These are phyloP conservation scores for Taphrina sp. DNA, from an alignment of 1,139 yeast genomes.

Conservation along the genomic window DNA sequence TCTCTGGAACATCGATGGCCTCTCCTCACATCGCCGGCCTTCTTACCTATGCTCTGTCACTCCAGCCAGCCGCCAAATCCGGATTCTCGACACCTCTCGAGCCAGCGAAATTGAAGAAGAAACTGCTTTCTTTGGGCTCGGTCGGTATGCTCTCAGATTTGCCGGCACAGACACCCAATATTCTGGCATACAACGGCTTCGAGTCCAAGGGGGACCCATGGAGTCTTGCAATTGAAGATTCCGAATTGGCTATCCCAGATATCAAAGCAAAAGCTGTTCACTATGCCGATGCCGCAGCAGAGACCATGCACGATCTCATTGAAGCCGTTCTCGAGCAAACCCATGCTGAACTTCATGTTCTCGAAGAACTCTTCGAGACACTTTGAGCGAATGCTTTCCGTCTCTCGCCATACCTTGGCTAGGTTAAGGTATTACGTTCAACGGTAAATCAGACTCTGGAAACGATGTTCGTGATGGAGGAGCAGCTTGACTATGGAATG, in stretches of 20 bases:
- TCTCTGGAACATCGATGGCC: conserved; percentile 99
- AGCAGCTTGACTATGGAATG: too few species aligned
- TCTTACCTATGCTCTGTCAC: conserved; percentile 76
- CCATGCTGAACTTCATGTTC: conserved; percentile 1
- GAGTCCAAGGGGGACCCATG: conserved; percentile 28
- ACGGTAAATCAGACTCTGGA: too few species aligned
- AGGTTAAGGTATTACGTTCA: too few species aligned
- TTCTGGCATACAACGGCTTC: conserved; percentile 79
- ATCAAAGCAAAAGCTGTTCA: too few species aligned
- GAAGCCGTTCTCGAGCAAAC: conserved; percentile 3
- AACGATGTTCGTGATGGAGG: too few species aligned
- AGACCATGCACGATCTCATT: conserved; percentile 1
- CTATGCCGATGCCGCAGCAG: neutral
- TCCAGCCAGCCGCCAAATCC: conserved; percentile 82
- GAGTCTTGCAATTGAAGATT: too few species aligned
- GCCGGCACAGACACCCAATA: conserved; percentile 81
- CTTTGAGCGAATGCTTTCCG: too few species aligned
- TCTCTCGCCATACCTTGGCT: too few species aligned
- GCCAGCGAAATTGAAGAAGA: conserved; percentile 86
- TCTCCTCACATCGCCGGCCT: conserved; percentile 96
- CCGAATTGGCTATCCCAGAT: too few species aligned
- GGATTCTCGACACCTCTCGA: conserved; percentile 64
- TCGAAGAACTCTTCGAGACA: conserved; percentile 3
- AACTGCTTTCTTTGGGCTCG: conserved; percentile 77
- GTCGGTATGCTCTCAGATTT: conserved; percentile 64